Base-by-base conservation (phyloP, 352 stramenopile species). In the Phytopythium ostracodes region DNA sequence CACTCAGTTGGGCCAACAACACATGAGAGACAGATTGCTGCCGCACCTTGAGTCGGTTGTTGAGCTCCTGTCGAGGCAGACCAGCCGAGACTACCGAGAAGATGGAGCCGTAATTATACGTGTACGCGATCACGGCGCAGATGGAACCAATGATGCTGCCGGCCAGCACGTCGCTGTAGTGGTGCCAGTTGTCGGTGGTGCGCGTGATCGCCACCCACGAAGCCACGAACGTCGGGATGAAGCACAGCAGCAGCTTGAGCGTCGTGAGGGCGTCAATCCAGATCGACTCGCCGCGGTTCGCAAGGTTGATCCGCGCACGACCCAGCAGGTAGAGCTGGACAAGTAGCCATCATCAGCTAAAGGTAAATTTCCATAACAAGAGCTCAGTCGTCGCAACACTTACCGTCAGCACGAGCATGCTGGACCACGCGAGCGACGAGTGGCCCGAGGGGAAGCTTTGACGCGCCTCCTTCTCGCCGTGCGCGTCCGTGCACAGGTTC, bases 141-240 rank as follows among this genome's bases (percentile, higher is more conserved):
- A 74, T 67, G 17, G 62, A 70, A 24, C 82, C 79, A 35, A 91
- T 85, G 20, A 83, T 66, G 25, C 68, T 80, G 22, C 81, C 81
- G n/a, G 87, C 84, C 57, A 91, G 42, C 49, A 93, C 91, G 60
- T 92, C 85, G 33, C 64, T 81, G 70, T 92, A 94, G 67, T 94
- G 79, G 59, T 94, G 85, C 85, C 85, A 92, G 62, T 94, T 94
- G 70, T 92, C 85, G 53, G 91, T 77, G 31, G 81, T 88, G 51
- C 85, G 85, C 18, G 85, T 88, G 31, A 92, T 67, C 2, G 77
- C 71, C 42, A 92, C 78, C 85, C 85, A 94, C 3, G 84, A 49
- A 22, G 85, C 83, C 15, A 92, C 49, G 2, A 91, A 33, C 27
- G 76, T 74, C 24, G 85, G 85, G 15, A 68, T 43, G 59, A 85